Conservation (phyloP, 139 green algal species). For the Chlamydomonas sp. region DNA sequence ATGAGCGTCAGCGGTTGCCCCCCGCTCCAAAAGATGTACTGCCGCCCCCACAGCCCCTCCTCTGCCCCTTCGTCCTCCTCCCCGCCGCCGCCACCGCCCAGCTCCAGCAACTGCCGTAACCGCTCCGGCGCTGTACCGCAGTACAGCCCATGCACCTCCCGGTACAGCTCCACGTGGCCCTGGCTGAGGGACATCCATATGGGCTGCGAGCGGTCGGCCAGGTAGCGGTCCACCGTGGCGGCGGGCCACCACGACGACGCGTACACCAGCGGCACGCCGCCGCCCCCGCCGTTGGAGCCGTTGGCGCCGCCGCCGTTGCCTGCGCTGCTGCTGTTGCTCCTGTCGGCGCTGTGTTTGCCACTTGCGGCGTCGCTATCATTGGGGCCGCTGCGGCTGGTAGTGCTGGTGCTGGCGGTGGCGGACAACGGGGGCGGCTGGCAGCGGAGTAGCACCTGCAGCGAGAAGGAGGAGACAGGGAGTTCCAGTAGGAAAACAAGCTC, state of each 20-base stretch:
- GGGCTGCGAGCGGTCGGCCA: slow-evolving; percentile 73
- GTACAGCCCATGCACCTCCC: slow-evolving; percentile 38
- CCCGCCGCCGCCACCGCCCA: slow-evolving; percentile 33
- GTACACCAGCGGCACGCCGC: slow-evolving; percentile 82
- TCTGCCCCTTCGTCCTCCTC: slow-evolving; percentile 56
- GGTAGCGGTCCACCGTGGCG: slow-evolving; percentile 59
- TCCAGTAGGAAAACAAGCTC: too few species aligned
- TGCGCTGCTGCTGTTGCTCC: background rate
- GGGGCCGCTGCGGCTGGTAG: too few species aligned
- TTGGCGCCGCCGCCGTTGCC: background rate
- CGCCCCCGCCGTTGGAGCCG: background rate
- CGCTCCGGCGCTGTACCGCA: background rate
- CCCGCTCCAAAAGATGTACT: slow-evolving; percentile 95
- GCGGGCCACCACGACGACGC: slow-evolving; percentile 94
- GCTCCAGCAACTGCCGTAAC: slow-evolving; percentile 9
- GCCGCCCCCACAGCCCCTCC: slow-evolving; percentile 90
- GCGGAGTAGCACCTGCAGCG: slow-evolving; percentile 57
- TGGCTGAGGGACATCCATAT: slow-evolving; percentile 89
- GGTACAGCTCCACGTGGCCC: slow-evolving; percentile 83
- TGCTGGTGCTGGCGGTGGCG: background rate
- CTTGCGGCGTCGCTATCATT: background rate
- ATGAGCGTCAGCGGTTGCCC: slow-evolving; percentile 92
- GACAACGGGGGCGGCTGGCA: background rate
- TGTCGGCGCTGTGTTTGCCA: background rate
- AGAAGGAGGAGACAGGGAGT: too few species aligned